Conservation (phyloP, 2,329 filamentous ascomycete genomes). For the Epichloe amarillans region DNA sequence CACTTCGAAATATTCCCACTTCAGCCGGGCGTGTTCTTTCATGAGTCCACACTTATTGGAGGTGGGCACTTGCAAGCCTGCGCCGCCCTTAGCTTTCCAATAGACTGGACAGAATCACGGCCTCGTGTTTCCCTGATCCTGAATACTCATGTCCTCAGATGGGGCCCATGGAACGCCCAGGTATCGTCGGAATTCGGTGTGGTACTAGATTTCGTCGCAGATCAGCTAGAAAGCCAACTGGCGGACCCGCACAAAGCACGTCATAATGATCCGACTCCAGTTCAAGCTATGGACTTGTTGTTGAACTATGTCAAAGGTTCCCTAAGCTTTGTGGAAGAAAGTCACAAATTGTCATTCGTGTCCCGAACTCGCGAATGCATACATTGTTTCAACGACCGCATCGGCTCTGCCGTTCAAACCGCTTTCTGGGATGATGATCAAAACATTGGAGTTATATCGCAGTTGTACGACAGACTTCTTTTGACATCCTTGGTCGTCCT, state of each 20-base stretch:
- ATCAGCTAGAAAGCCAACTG: constrained; percentile 23
- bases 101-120: constrained; percentile 12
- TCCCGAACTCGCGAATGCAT: constrained; percentile 31
- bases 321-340: constrained; percentile 24
- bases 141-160: constrained; percentile 35
- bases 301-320: constrained; percentile 33
- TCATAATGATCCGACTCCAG: constrained; percentile 7
- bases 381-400: constrained; percentile 23
- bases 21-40: constrained; percentile 42
- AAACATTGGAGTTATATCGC: constrained; percentile 9
- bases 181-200: constrained; percentile 49
- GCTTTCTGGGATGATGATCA: neutral
- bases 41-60: constrained; percentile 45
- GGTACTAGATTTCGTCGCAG: constrained; percentile 44
- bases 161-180: constrained; percentile 43
- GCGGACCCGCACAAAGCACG: neutral
- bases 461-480: constrained; percentile 18
- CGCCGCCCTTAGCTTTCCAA: constrained; percentile 15
- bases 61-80: constrained; percentile 27
- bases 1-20: constrained; percentile 52
- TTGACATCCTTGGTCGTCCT: constrained; percentile 24
- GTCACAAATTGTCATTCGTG: constrained; percentile 27
- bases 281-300: constrained; percentile 29
- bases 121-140: constrained; percentile 30
- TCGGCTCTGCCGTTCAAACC: constrained; percentile 9